Evolutionary conservation across 2,329 filamentous ascomycete species (phyloP), one percentile per base, ranked within the genome.

Genomic region (Trichophyton verrucosum): DNA sequence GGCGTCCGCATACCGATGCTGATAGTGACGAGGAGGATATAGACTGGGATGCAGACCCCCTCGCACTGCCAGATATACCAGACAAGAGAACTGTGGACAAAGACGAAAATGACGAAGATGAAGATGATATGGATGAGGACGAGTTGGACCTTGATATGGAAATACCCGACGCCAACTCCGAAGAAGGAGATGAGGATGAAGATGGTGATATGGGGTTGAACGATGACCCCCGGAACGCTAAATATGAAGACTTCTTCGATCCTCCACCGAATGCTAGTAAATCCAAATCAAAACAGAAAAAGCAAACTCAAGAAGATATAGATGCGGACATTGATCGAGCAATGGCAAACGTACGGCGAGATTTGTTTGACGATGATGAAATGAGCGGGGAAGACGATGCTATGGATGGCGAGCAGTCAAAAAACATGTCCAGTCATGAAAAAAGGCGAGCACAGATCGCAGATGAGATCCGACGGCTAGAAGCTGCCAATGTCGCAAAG

Each of bases 401-500:
- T 61, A 86, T 84, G 0, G 84, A 87, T 60, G 82, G 91, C 65
- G 83, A 85, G 13, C 47, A 46, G 15, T 63, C 44, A 11, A 64
- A 63, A 15, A 71, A 70, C 53, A 68, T 69, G 51, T 96, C 92
- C 13, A 85, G 88, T 3, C 90, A 97, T 73, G 90, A 97, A 76
- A 86, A 89, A 59, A 82, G 88, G 63, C 90, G 92, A 73, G 89
- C 89, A 60, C 91, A 90, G 68, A 81, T 97, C 53, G 84, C 85
- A 4, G 88, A 95, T 69, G 90, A 97, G 72, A 99, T 99, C 66
- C 88, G 91, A 64, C 86, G 87, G 62, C 83, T 99, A 17, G 94
- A 99, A 78, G 85, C 89, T 3, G 89, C 86, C 30, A 92, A 91
- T 60, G 86, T 97, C 0, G 87, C 89, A 33, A 95, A 95, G 75